Evolutionary conservation across 2,329 filamentous ascomycete species (phyloP).

Genomic region (Endothia cerciana): DNA sequence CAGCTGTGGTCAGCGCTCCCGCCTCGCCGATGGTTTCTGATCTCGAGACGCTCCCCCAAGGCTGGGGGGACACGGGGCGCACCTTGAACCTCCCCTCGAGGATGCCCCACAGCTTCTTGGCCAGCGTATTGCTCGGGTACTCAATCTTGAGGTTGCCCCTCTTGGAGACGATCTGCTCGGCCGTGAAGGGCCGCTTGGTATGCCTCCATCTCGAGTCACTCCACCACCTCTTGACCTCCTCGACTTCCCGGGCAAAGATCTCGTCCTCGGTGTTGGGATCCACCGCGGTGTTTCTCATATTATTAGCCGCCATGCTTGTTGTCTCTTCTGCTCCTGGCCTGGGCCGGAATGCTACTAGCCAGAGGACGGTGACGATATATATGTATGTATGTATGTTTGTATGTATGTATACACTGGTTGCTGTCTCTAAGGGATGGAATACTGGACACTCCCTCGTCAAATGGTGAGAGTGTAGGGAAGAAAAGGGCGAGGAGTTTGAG

Average conservation of each 20-base stretch:
- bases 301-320: conserved; percentile 61
- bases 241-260: conserved; percentile 80
- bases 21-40: too few species aligned
- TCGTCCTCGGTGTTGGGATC: conserved; percentile 64
- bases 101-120: conserved; percentile 94
- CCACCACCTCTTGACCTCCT: conserved; percentile 94
- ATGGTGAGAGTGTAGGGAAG: background rate
- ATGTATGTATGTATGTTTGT: conserved; percentile 1
- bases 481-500: background rate
- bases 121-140: conserved; percentile 85
- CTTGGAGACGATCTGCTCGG: conserved; percentile 96
- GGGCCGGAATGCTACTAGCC: background rate
- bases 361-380: background rate
- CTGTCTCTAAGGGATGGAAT: too few species aligned
- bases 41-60: too few species aligned
- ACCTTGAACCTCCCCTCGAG: conserved; percentile 87
- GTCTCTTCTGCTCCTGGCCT: background rate
- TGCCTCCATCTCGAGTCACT: conserved; percentile 86
- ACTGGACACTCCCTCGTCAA: background rate
- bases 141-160: conserved; percentile 87
- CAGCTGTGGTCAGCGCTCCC: background rate
- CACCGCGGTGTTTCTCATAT: conserved; percentile 63
- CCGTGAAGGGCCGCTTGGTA: conserved; percentile 90
- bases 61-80: conserved; percentile 34
- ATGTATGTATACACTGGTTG: background rate